phyloP scores from a whole-genome alignment of 306 rosid genomes.

The Argentina anserina region DNA sequence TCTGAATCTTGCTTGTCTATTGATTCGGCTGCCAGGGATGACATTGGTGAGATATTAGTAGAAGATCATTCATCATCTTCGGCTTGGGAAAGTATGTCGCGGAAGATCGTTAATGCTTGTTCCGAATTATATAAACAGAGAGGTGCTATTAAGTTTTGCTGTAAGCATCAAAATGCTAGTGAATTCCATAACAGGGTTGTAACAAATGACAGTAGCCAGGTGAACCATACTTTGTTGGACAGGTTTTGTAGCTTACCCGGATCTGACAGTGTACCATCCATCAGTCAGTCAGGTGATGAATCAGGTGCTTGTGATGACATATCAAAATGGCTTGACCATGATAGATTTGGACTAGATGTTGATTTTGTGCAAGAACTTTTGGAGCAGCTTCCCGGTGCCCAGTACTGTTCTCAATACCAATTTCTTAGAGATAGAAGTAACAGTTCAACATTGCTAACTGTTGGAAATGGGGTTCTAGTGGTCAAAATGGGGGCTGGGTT shows the following conservation, averaged over 20 bases:
- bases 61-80: slow-evolving; percentile 63
- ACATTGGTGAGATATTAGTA: slow-evolving; percentile 75
- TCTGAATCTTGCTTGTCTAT: slow-evolving; percentile 26
- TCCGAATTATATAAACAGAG: slow-evolving; percentile 58
- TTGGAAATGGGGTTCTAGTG: slow-evolving; percentile 70
- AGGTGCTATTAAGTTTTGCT: slow-evolving; percentile 51
- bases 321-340: slow-evolving; percentile 83
- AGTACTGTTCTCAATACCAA: slow-evolving; percentile 54
- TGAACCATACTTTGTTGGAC: slow-evolving; percentile 37
- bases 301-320: slow-evolving; percentile 30
- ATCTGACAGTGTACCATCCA: slow-evolving; percentile 44
- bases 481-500: slow-evolving; percentile 45
- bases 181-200: slow-evolving; percentile 25
- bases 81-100: slow-evolving; percentile 74
- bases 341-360: slow-evolving; percentile 87
- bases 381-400: slow-evolving; percentile 70
- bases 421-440: slow-evolving; percentile 48
- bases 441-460: slow-evolving; percentile 53
- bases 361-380: slow-evolving; percentile 91
- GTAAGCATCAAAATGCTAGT: slow-evolving; percentile 58
- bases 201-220: slow-evolving; percentile 33
- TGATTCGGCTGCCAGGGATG: slow-evolving; percentile 42
- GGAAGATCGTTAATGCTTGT: slow-evolving; percentile 54
- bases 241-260: slow-evolving; percentile 56
- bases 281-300: slow-evolving; percentile 44